Conservation (phyloP, 1,284 basidiomycete species). For the Fistulinella cinereoalba region DNA sequence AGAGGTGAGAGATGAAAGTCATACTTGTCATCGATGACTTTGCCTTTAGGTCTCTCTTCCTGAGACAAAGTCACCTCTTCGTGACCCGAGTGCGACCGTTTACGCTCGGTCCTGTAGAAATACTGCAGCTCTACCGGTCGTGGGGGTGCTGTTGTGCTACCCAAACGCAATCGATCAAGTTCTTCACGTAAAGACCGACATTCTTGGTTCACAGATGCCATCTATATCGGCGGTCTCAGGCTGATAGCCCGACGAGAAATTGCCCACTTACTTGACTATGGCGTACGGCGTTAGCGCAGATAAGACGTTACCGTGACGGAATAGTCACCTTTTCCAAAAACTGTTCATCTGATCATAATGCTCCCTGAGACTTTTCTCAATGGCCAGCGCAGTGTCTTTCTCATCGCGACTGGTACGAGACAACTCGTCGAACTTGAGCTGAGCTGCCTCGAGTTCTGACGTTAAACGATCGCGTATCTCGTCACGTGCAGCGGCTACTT, state of each 20-base stretch:
- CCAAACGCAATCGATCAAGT: slow-evolving; percentile 22
- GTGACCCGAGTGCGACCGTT: slow-evolving; percentile 19
- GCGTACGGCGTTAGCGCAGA: slow-evolving; percentile 16
- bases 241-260: background rate
- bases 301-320: slow-evolving; percentile 1
- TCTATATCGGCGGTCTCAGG: slow-evolving; percentile 24
- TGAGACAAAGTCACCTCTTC: slow-evolving; percentile 25
- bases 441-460: slow-evolving; percentile 25
- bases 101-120: slow-evolving; percentile 28
- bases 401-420: slow-evolving; percentile 34
- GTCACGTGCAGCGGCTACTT: slow-evolving; percentile 23
- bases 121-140: slow-evolving; percentile 33
- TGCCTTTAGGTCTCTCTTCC: slow-evolving; percentile 24
- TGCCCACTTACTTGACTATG: slow-evolving; percentile 39
- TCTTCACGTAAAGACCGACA: slow-evolving; percentile 31
- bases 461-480: slow-evolving; percentile 30
- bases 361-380: slow-evolving; percentile 37
- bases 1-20: slow-evolving; percentile 42
- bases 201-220: slow-evolving; percentile 34
- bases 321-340: slow-evolving; percentile 40
- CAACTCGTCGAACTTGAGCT: slow-evolving; percentile 28
- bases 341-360: slow-evolving; percentile 35
- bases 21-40: slow-evolving; percentile 30
- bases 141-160: slow-evolving; percentile 11
- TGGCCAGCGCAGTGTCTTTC: slow-evolving; percentile 34